Conservation (phyloP, 192 early-diverging fungal species). For the Chytriomyces hyalinus region DNA sequence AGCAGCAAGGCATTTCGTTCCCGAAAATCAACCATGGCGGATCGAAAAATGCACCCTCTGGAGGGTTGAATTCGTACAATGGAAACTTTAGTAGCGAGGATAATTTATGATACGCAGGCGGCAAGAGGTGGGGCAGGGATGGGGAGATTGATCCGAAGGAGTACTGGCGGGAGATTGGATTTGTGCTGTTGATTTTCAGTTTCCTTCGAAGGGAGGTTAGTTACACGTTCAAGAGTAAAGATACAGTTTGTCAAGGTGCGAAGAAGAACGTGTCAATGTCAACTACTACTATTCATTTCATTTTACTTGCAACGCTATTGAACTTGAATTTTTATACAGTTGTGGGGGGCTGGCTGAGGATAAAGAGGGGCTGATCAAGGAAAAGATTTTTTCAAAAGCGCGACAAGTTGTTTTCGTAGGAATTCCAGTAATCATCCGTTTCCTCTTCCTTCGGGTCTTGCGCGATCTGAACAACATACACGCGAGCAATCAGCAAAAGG, state of each 20-base stretch:
- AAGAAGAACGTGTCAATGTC: background rate
- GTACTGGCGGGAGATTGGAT: too few relatives aligned
- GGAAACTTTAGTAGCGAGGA: constrained; percentile 31
- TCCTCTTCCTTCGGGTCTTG: background rate
- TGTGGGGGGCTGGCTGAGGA: background rate
- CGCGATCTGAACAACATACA: background rate
- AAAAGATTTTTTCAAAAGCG: background rate
- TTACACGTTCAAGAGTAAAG: background rate
- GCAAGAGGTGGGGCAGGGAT: too few relatives aligned
- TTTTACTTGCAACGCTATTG: background rate
- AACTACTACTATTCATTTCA: background rate
- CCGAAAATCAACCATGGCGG: constrained; percentile 24
- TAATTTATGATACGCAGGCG: constrained; percentile 6
- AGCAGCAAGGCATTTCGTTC: constrained; percentile 24
- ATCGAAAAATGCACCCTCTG: background rate
- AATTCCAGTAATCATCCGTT: constrained; percentile 13
- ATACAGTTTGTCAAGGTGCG: too few relatives aligned
- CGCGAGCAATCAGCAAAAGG: background rate
- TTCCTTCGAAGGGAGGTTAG: background rate
- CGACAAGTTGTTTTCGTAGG: constrained; percentile 7
- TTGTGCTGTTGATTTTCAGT: background rate
- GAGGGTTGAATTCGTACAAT: constrained; percentile 6
- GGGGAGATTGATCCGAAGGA: too few relatives aligned
- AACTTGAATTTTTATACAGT: too few relatives aligned
- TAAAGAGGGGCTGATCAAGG: background rate